Evolutionary conservation across 225 moss, liverwort and hornwort genomes (phyloP), one percentile per base, ranked within the genome.

Genomic region (Polytrichum formosum): DNA sequence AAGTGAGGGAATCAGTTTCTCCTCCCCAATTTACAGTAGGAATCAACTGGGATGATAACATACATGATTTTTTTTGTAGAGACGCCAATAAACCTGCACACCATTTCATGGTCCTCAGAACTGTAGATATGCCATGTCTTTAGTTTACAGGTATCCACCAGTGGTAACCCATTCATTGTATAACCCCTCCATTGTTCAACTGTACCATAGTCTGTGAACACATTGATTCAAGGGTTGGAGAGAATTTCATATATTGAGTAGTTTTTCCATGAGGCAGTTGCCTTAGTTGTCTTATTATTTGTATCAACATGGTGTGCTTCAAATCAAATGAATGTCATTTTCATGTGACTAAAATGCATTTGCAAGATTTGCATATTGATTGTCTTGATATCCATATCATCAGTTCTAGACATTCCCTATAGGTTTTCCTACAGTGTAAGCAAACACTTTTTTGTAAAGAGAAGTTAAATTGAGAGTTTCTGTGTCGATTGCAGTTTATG

Each of bases 161-260:
- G 22, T 71, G 19, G 54, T 33, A 59, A 67, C 59, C 20, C 55
- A 27, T 72, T 80, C 31, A 29, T 71, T 46, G 46, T 64, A 70
- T 2, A 54, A 20, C 66, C 46, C 53, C 61, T 22, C 72, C 62
- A 37, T 72, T 61, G 66, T 69, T 21, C 10, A 46, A 70, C 6
- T 80, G 81, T 81, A 81, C 56, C 63, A 81, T 77, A 77, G 76
- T 26, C 63, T 77, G 63, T 27, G 66, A 70, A 56, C 63, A 22
- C 16, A 66, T 69, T 53, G 64, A 22, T 67, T 8, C 37, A 6
- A 56, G 72, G 56, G 73, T 73, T 54, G 70, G 67, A 72, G 81
- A 70, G 63, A 55, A 13, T 72, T 60, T 16, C 68, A 29, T 35
- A 27, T 10, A 60, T 21, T 63, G 28, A 63, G 71, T 69, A 6